Evolutionary conservation across 139 green algal species (phyloP).

Genomic region (Tetraselmis chui): DNA sequence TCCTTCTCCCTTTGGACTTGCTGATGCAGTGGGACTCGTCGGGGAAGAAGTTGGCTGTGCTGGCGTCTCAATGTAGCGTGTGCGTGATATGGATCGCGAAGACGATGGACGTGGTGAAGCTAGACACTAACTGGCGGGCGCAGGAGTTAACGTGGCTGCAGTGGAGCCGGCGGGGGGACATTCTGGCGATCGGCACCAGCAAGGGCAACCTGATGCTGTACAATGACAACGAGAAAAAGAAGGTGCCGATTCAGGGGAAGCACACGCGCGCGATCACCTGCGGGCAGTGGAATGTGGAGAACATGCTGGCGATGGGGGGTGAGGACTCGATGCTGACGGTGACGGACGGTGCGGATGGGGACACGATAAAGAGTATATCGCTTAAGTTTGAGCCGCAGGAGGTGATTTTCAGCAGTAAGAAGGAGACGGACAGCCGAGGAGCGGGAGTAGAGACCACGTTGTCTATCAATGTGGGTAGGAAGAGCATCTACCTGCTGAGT

Average conservation of each 20-base stretch:
- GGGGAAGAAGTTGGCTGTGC: constrained; percentile 54
- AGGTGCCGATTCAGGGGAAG: constrained; percentile 51
- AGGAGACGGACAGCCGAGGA: constrained; percentile 8
- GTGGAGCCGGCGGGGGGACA: constrained; percentile 41
- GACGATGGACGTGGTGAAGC: constrained; percentile 47
- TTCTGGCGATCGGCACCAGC: constrained; percentile 56
- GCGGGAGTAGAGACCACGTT: constrained; percentile 33
- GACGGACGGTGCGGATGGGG: constrained; percentile 31
- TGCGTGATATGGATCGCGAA: constrained; percentile 49
- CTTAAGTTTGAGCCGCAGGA: constrained; percentile 36
- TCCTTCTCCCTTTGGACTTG: neutral
- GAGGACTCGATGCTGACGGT: constrained; percentile 37
- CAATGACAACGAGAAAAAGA: constrained; percentile 43
- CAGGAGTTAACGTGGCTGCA: constrained; percentile 47
- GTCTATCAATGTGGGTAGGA: constrained; percentile 46
- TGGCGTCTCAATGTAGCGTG: constrained; percentile 46
- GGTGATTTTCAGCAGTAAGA: constrained; percentile 30
- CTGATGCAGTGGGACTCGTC: constrained; percentile 53
- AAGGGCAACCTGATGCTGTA: constrained; percentile 69
- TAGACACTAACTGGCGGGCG: constrained; percentile 64
- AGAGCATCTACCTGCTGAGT: constrained; percentile 48
- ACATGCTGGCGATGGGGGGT: constrained; percentile 42
- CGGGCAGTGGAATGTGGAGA: constrained; percentile 49
- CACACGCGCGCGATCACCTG: constrained; percentile 47
- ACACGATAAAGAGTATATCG: constrained; percentile 37